Base-by-base conservation (phyloP, 106 monocot species). In the Dioscorea zingiberensis region DNA sequence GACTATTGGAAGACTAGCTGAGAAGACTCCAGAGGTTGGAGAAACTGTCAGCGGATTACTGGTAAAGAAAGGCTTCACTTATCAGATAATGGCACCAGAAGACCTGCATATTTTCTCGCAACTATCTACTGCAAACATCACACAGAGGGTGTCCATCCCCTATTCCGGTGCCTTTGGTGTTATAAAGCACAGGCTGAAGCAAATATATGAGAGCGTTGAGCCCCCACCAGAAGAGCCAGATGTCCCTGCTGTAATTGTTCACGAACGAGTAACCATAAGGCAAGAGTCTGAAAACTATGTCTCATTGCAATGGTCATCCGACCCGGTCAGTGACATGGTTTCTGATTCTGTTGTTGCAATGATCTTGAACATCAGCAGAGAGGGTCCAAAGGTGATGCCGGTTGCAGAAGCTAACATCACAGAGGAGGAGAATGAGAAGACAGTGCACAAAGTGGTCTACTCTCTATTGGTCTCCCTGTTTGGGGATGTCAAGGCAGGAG, bases 261-360 rank as follows among this genome's bases (percentile, higher is more conserved):
- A 98, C 55, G 86, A 87, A 23, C 81, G 79, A 65, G 98, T 98
- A 48, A 93, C 93, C 2, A 70, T 98, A 69, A 79, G 72, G 77
- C 85, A 80, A 60, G 93, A 98, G 60, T 82, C 93, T 1, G 93
- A 87, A 15, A 84, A 71, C n/a, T 72, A 86, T 48, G 89, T 93
- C 29, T 71, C 77, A 0, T 18, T 98, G 86, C 89, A 89, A 62
- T 98, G 98, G 98, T 58, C 81, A 0, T 86, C 98, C 0, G 98
- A 93, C 63, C 98, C 98, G 1, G 80, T 98, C 13, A 87, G 93
- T 27, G 98, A 98, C 57, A 98, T 98, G 98, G 98, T 98, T 9
- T 93, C 89, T 18, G 98, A 98, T 63, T 98, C 98, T 2, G 74
- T 98, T 29, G 89, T 98, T 11, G 98, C 98, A 14, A 80, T 82